Percentiles rank a stretch among this genome's conserved stretches.
These are phyloP conservation scores for Penicillium oxalicum DNA, from an alignment of 2,329 filamentous ascomycete genomes.

Conservation along the genomic window DNA sequence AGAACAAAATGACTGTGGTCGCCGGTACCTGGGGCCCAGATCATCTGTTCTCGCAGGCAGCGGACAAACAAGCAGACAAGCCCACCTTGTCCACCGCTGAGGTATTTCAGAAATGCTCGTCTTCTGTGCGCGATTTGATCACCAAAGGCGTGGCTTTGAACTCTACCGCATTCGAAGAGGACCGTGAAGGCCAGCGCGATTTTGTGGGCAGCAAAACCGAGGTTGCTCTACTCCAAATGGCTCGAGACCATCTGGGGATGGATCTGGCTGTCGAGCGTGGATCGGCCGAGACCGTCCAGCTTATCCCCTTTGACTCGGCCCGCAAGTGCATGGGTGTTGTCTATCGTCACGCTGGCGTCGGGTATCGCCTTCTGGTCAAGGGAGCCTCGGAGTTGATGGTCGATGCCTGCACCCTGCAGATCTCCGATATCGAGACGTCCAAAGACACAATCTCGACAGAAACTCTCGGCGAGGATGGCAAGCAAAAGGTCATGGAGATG, in stretches of 20 bases:
- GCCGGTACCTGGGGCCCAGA: constrained; percentile 61
- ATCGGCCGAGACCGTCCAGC: constrained; percentile 56
- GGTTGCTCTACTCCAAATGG: constrained; percentile 65
- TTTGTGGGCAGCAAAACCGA: constrained; percentile 77
- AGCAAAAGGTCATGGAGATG: constrained; percentile 24
- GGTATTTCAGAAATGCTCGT: constrained; percentile 28
- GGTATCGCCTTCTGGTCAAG: constrained; percentile 45
- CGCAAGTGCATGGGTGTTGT: constrained; percentile 60
- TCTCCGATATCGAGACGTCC: constrained; percentile 27
- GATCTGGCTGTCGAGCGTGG: constrained; percentile 58
- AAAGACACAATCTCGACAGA: constrained; percentile 20
- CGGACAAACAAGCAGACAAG: constrained; percentile 14
- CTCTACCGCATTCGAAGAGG: constrained; percentile 71
- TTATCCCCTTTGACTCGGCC: constrained; percentile 69
- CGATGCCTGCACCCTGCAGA: constrained; percentile 28
- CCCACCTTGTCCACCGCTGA: constrained; percentile 21
- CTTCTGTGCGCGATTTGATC: constrained; percentile 32
- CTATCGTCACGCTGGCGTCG: constrained; percentile 33
- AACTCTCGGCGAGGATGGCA: constrained; percentile 23
- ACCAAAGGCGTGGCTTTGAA: constrained; percentile 42
- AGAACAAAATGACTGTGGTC: constrained; percentile 72
- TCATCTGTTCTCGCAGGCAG: constrained; percentile 49
- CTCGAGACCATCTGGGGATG: constrained; percentile 62
- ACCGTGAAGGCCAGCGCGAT: constrained; percentile 58
- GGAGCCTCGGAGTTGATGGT: constrained; percentile 46